phyloP scores from a whole-genome alignment of 2,329 filamentous ascomycete species.

The Aspergillus sp. region DNA sequence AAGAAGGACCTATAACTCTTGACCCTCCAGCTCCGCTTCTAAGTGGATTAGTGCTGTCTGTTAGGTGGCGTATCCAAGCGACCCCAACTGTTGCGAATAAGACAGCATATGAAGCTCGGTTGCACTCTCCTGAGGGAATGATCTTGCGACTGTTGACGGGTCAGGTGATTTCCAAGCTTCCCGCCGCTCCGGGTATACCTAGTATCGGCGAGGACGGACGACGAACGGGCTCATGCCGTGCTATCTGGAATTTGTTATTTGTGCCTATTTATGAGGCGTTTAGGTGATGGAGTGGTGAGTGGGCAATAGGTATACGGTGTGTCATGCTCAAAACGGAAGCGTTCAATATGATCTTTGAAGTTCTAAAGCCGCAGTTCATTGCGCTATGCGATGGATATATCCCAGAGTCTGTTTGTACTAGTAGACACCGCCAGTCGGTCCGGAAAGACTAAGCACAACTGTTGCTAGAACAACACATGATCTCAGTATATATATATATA shows the following conservation, averaged over 20 bases:
- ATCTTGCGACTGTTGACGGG: neutral
- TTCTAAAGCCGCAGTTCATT: neutral
- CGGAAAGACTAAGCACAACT: too few species aligned
- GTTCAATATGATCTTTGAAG: neutral
- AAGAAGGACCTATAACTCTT: slow-evolving; percentile 60
- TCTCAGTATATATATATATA: too few species aligned
- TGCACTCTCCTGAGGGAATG: neutral
- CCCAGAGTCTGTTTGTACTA: neutral
- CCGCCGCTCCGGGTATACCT: neutral
- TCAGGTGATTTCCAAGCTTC: neutral
- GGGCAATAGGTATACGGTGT: neutral
- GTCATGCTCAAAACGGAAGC: neutral
- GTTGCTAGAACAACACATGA: too few species aligned
- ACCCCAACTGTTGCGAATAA: neutral
- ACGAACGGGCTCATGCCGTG: neutral
- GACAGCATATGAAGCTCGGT: neutral
- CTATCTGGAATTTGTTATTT: neutral
- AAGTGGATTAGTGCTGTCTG: neutral
- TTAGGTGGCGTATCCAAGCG: neutral
- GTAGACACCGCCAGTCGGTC: neutral
- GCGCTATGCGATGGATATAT: too few species aligned
- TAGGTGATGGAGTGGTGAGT: neutral
- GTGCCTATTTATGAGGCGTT: neutral
- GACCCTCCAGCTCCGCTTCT: neutral
- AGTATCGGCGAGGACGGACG: neutral